Base-by-base conservation (phyloP, 2,329 filamentous ascomycete species). In the Bimuria novae-zelandiae region DNA sequence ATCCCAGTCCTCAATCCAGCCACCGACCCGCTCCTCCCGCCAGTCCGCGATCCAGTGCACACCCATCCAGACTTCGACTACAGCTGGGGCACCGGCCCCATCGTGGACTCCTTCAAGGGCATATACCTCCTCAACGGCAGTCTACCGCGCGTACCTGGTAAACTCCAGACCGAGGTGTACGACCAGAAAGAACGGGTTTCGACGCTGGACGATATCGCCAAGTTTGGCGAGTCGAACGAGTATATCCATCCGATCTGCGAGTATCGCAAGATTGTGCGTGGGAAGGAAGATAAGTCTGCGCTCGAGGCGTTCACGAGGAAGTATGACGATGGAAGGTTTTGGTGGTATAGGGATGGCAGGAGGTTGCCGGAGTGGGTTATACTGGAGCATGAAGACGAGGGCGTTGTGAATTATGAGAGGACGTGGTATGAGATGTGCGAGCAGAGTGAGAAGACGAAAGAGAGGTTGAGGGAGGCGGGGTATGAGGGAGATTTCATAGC, bases 11-110 rank as follows among this genome's bases (percentile, higher is more conserved):
- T 71, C 32, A 63, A 66, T 42, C 52, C 57, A 7, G 60, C 52
- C 1, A 37, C 47, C 4, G 50, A 61, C 14, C 58, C 60, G 4
- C 61, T 70, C 32, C 49, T 56, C 2, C 51, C 63, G 8, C 65
- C 67, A 4, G 59, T 44, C 19, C 52, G 55, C 27, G 56, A 59
- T 30, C 57, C 64, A 67, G 55, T 76, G 68, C 74, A 61, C 57
- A 60, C 23, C 51, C 65, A 71, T 39, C 35, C 68, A 7, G 59
- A 76, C 32, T 76, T 77, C 35, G 62, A 71, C 19, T 73, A 79
- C 21, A 75, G 78, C 4, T 82, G 79, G 79, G 74, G 73, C 3
- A 77, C 77, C 17, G 78, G 78, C 1, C 74, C 76, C 14, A 61
- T 73, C 14, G 51, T 64, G 6, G 73, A 78, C 42, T 76, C 75